Percentiles rank a stretch among this genome's conserved stretches.
These are phyloP conservation scores for Corylus americana DNA, from an alignment of 306 rosid species.

Conservation along the genomic window DNA sequence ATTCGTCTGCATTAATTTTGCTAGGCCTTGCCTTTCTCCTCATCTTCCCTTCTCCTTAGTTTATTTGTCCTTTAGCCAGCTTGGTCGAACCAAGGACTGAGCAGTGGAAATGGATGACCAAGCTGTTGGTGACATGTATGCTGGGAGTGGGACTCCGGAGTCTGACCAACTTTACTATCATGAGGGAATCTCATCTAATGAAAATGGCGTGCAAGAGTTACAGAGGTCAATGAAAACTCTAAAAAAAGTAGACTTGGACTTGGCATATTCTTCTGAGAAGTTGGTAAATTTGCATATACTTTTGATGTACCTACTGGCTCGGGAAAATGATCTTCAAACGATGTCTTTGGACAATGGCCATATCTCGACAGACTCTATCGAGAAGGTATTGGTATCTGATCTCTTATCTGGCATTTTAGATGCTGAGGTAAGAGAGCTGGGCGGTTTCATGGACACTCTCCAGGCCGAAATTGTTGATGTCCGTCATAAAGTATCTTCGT, in stretches of 20 bases:
- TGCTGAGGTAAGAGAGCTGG: conserved; percentile 89
- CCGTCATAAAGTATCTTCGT: conserved; percentile 62
- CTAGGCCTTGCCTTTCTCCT: conserved; percentile 3
- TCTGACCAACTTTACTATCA: conserved; percentile 35
- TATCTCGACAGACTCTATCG: conserved; percentile 46
- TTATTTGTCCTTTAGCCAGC: conserved; percentile 21
- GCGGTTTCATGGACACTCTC: conserved; percentile 67
- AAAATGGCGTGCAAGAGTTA: conserved; percentile 45
- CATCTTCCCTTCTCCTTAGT: conserved; percentile 10
- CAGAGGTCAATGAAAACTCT: conserved; percentile 59
- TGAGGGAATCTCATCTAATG: conserved; percentile 42
- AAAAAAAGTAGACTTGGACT: conserved; percentile 67
- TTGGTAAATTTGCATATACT: conserved; percentile 72
- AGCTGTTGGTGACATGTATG: conserved; percentile 30
- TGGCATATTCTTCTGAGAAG: conserved; percentile 84
- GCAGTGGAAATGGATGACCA: conserved; percentile 48
- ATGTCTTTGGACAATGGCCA: conserved; percentile 41
- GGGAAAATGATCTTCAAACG: conserved; percentile 75
- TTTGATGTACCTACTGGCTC: conserved; percentile 59
- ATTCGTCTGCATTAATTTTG: background rate
- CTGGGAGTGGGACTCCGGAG: conserved; percentile 31
- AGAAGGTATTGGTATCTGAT: conserved; percentile 64
- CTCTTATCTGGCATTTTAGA: conserved; percentile 73
- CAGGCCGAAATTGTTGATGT: conserved; percentile 66
- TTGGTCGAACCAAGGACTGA: conserved; percentile 33